These are phyloP conservation scores for Magnusiomyces clavatus DNA, from an alignment of 1,139 yeast species.

Conservation along the genomic window DNA sequence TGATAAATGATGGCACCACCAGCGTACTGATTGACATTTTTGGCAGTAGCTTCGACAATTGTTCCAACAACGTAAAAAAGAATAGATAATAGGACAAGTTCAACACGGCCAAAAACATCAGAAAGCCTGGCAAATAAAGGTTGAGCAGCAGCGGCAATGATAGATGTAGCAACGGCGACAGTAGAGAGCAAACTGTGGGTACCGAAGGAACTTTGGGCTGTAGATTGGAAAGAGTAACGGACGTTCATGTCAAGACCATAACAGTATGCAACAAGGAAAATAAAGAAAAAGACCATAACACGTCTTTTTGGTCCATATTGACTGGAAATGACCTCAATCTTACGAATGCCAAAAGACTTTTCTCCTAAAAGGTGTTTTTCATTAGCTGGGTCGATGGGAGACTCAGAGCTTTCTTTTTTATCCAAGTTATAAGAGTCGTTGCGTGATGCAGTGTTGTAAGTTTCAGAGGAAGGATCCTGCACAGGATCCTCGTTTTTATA, in stretches of 20 bases:
- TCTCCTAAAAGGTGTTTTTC: not conserved
- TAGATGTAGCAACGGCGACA: slow-evolving; percentile 52
- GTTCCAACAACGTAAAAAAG: slow-evolving; percentile 64
- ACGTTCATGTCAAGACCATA: slow-evolving; percentile 56
- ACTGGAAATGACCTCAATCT: slow-evolving; percentile 31
- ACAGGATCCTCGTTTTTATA: too few relatives aligned
- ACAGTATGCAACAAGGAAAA: slow-evolving; percentile 55
- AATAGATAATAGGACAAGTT: slow-evolving; percentile 46
- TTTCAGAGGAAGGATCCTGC: too few relatives aligned
- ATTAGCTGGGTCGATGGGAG: too few relatives aligned
- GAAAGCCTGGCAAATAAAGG: slow-evolving; percentile 62
- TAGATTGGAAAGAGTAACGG: slow-evolving; percentile 43
- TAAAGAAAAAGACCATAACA: slow-evolving; percentile 39
- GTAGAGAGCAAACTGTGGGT: slow-evolving; percentile 58
- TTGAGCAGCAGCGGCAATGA: slow-evolving; percentile 66
- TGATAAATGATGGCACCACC: slow-evolving; percentile 69
- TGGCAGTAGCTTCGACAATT: slow-evolving; percentile 60
- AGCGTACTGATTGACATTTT: slow-evolving; percentile 55
- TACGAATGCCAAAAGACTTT: slow-evolving; percentile 29
- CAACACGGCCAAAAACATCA: slow-evolving; percentile 64
- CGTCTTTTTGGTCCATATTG: slow-evolving; percentile 33
- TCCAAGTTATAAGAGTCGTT: too few relatives aligned
- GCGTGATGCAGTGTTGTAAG: too few relatives aligned
- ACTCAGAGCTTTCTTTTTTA: too few relatives aligned
- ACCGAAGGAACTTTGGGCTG: slow-evolving; percentile 51